Percentiles rank a stretch among this genome's conserved stretches.
Evolutionary conservation across 2,329 filamentous ascomycete genomes (phyloP).

Genomic region (Claviceps africana): DNA sequence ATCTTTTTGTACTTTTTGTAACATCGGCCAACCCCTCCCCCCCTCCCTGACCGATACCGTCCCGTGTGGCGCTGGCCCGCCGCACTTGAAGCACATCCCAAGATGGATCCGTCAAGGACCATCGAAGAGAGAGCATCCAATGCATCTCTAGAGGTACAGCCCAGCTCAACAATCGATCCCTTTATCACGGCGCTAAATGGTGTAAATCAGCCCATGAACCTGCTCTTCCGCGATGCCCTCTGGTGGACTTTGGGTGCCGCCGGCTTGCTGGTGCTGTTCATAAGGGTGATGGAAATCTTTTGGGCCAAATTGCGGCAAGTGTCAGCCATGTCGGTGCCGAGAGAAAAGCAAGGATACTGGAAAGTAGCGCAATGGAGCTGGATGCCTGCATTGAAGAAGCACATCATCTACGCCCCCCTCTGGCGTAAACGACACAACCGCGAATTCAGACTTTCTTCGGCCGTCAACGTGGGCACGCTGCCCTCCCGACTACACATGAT

Average conservation of each 20-base stretch:
- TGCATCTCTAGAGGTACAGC: slow-evolving; percentile 16
- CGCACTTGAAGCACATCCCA: slow-evolving; percentile 5
- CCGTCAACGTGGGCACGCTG: slow-evolving; percentile 46
- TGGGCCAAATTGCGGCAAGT: slow-evolving; percentile 46
- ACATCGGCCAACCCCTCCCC: background rate
- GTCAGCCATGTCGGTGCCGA: slow-evolving; percentile 39
- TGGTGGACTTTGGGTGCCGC: slow-evolving; percentile 49
- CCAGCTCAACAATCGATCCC: slow-evolving; percentile 37
- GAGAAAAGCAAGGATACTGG: slow-evolving; percentile 45
- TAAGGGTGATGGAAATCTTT: slow-evolving; percentile 39
- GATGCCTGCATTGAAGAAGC: slow-evolving; percentile 49
- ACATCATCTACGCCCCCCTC: slow-evolving; percentile 46
- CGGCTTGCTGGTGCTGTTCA: slow-evolving; percentile 36
- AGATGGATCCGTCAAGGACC: slow-evolving; percentile 23
- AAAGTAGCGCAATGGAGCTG: slow-evolving; percentile 40
- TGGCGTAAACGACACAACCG: slow-evolving; percentile 53
- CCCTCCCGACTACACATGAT: slow-evolving; percentile 50
- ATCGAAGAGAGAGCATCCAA: slow-evolving; percentile 16
- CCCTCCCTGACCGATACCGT: background rate
- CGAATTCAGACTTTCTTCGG: slow-evolving; percentile 47
- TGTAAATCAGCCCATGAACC: slow-evolving; percentile 44
- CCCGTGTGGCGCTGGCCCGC: slow-evolving; percentile 9
- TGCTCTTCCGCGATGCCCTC: slow-evolving; percentile 40
- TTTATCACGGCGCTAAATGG: slow-evolving; percentile 44
- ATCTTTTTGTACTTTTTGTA: background rate